Evolutionary conservation across 345 rosid genomes (phyloP), one percentile per base, ranked within the genome.

Genomic region (Salix purpurea): DNA sequence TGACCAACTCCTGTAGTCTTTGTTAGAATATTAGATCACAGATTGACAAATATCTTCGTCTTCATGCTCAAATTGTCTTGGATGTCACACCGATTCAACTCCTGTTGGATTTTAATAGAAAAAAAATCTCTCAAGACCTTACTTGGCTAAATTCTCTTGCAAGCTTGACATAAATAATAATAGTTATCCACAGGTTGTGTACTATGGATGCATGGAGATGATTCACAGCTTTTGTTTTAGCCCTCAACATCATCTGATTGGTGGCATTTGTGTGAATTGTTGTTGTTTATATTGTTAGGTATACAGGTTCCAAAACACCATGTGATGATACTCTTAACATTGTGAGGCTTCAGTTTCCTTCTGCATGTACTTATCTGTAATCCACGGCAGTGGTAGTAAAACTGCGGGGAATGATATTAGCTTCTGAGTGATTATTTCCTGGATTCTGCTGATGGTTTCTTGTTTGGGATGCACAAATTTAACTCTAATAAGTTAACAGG

Each of bases 401-500:
- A 50, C 54, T 64, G 68, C 75, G 74, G 69, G 66, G 67, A 26
- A 66, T 75, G 79, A 80, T 56, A 34, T 74, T 48, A 80, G 81
- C 58, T 72, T 75, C 12, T 67, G 34, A 69, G 72, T 77, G 42
- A 50, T 75, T 78, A 65, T 73, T 30, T 75, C 56, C 48, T 15
- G 56, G 1, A 6, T 54, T 56, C 65, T 71, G 18, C 70, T 40
- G 61, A 67, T 67, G 60, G 60, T 76, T 78, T 58, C 76, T 70
- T 78, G 74, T 67, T 84, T 76, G 83, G 78, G 77, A 66, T 79
- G 46, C 77, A 65, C 76, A 83, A 67, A 76, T 80, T 37, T 76
- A 86, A 74, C 76, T 85, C 80, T 76, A 74, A 81, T 75, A 79
- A 87, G 81, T 74, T 86, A 90, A 89, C 91, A 83, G 91, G 89